phyloP scores from a whole-genome alignment of 352 stramenopile genomes.

The Globisporangium uncinulatum region DNA sequence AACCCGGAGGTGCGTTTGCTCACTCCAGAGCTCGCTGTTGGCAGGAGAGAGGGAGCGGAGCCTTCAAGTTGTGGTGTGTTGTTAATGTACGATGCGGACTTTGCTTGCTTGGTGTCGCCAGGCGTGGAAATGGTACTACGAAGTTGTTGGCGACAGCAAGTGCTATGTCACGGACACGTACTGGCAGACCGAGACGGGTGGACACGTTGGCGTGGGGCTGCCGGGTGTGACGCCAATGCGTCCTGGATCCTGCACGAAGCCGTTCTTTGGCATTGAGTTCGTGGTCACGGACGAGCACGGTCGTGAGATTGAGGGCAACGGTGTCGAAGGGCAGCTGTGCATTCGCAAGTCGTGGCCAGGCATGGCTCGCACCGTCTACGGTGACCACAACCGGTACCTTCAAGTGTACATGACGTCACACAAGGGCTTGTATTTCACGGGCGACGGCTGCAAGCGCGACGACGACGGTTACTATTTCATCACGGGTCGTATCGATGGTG shows the following conservation, averaged over 20 bases:
- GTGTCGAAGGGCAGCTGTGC: constrained; percentile 93
- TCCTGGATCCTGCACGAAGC: constrained; percentile 92
- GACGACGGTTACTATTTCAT: constrained; percentile 98
- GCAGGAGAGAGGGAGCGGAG: no score
- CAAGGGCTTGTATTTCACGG: constrained; percentile 96
- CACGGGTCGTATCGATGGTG: constrained; percentile 94
- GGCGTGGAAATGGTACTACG: constrained; percentile 96
- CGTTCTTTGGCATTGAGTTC: constrained; percentile 95
- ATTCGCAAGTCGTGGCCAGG: constrained; percentile 96
- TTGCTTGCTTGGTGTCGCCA: background rate
- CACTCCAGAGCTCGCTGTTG: no score
- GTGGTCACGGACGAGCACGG: constrained; percentile 80
- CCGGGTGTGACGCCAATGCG: constrained; percentile 88
- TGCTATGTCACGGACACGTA: constrained; percentile 97
- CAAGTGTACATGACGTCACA: constrained; percentile 96
- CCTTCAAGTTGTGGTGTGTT: background rate
- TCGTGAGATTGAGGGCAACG: constrained; percentile 80
- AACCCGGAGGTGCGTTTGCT: constrained; percentile 85
- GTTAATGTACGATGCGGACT: background rate
- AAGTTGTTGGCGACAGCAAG: constrained; percentile 82
- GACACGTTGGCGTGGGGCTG: constrained; percentile 93
- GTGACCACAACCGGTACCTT: constrained; percentile 94
- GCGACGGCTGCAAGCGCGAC: constrained; percentile 85
- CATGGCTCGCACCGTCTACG: constrained; percentile 94
- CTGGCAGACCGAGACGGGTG: constrained; percentile 98